Evolutionary conservation across 2,329 filamentous ascomycete species (phyloP).

Genomic region (Tolypocladium pustulatum): DNA sequence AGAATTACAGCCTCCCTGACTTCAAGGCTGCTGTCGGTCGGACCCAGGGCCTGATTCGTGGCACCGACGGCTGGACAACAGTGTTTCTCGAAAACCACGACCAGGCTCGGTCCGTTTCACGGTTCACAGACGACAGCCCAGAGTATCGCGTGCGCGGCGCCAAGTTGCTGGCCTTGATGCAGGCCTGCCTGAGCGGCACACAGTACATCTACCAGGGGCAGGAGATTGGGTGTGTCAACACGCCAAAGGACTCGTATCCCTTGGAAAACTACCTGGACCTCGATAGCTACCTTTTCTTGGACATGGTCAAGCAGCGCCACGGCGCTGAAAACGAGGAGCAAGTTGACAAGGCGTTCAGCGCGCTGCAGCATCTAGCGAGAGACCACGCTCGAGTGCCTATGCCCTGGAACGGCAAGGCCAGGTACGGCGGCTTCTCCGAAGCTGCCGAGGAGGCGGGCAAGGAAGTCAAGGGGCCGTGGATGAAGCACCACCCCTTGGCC

Average conservation of each 20-base stretch:
- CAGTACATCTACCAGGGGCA: conserved; percentile 59
- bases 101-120: conserved; percentile 46
- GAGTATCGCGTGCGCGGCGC: conserved; percentile 36
- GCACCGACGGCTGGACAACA: conserved; percentile 51
- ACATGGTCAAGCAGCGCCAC: conserved; percentile 18
- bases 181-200: conserved; percentile 44
- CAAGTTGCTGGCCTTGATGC: conserved; percentile 48
- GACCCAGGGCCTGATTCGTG: conserved; percentile 41
- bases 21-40: conserved; percentile 36
- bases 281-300: conserved; percentile 32
- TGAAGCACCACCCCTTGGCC: conserved; percentile 20
- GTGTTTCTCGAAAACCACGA: conserved; percentile 58
- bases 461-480: conserved; percentile 19
- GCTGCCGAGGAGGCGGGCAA: conserved; percentile 21
- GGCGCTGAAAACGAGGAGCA: conserved; percentile 18
- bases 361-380: conserved; percentile 27
- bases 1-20: conserved; percentile 33
- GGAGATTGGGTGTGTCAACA: conserved; percentile 54
- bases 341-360: conserved; percentile 22
- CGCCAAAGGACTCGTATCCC: conserved; percentile 47
- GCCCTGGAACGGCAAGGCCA: conserved; percentile 42
- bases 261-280: conserved; percentile 41
- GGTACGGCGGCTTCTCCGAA: conserved; percentile 23
- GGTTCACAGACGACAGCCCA: conserved; percentile 40
- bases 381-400: conserved; percentile 60